phyloP scores from a whole-genome alignment of 1,139 yeast genomes.

The Debaryomycetaceae sp. region DNA sequence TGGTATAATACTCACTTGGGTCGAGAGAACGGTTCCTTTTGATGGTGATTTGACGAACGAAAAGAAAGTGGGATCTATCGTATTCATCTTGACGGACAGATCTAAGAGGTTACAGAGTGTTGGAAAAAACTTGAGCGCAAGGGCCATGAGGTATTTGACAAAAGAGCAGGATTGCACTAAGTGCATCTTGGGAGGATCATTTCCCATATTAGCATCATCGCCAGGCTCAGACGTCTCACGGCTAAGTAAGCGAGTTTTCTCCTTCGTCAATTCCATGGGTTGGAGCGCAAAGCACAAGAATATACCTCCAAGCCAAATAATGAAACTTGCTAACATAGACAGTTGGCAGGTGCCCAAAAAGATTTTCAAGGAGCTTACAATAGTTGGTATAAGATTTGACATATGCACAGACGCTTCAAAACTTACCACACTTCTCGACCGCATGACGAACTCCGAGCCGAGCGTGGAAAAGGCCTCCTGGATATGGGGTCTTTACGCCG shows the following conservation, averaged over 20 bases:
- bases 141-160: conserved; percentile 51
- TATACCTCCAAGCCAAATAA: conserved; percentile 25
- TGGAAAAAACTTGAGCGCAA: conserved; percentile 54
- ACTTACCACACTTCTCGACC: conserved; percentile 32
- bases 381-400: conserved; percentile 59
- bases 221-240: conserved; percentile 18
- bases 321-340: conserved; percentile 35
- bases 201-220: conserved; percentile 51
- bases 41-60: conserved; percentile 14
- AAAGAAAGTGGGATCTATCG: conserved; percentile 40
- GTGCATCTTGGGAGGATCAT: conserved; percentile 47
- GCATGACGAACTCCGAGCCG: conserved; percentile 3
- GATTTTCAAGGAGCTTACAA: conserved; percentile 54
- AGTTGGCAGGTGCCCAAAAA: conserved; percentile 55
- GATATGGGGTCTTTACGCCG: conserved; percentile 18
- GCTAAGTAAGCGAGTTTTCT: conserved; percentile 17
- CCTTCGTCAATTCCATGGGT: conserved; percentile 37
- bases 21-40: conserved; percentile 12
- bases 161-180: conserved; percentile 42
- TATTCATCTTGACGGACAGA: conserved; percentile 53
- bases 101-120: conserved; percentile 55
- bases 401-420: conserved; percentile 44
- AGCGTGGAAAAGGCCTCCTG: conserved; percentile 11
- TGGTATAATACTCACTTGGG: conserved; percentile 60
- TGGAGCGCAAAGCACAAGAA: conserved; percentile 26